Evolutionary conservation across 306 rosid species (phyloP).

Genomic region (Vachellia collinsii): DNA sequence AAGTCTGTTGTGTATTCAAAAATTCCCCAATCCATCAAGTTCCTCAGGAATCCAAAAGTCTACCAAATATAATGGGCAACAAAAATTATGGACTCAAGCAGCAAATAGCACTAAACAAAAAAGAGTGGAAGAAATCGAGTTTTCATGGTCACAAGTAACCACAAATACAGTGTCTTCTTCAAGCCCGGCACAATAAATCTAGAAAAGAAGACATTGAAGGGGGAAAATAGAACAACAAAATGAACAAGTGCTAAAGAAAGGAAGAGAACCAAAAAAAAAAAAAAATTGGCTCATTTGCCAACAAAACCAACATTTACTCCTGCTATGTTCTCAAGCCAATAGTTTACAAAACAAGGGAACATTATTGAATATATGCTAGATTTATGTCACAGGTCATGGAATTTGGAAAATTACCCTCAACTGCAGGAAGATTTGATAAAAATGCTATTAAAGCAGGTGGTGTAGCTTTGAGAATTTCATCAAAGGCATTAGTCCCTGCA

Average conservation of each 20-base stretch:
- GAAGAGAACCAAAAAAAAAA: background rate
- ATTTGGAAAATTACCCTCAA: constrained; percentile 68
- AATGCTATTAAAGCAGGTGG: constrained; percentile 85
- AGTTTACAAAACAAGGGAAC: constrained; percentile 15
- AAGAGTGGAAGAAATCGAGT: constrained; percentile 11
- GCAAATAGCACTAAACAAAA: constrained; percentile 14
- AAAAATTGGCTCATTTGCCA: constrained; percentile 5
- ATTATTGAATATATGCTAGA: background rate
- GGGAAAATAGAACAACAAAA: background rate
- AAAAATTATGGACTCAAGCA: constrained; percentile 7
- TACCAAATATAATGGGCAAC: constrained; percentile 11
- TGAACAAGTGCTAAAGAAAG: background rate
- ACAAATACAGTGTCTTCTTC: background rate
- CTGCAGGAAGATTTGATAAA: constrained; percentile 82
- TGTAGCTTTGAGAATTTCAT: constrained; percentile 82
- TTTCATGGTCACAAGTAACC: background rate
- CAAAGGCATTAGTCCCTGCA: constrained; percentile 72
- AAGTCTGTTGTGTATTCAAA: constrained; percentile 17
- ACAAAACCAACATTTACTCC: constrained; percentile 5
- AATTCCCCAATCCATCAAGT: constrained; percentile 13
- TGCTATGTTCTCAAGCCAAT: background rate
- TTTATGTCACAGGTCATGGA: background rate
- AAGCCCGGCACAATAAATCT: constrained; percentile 4
- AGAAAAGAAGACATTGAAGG: background rate
- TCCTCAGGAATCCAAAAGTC: constrained; percentile 6